phyloP scores from a whole-genome alignment of 345 rosid species.

The Geranium rotundifolium region DNA sequence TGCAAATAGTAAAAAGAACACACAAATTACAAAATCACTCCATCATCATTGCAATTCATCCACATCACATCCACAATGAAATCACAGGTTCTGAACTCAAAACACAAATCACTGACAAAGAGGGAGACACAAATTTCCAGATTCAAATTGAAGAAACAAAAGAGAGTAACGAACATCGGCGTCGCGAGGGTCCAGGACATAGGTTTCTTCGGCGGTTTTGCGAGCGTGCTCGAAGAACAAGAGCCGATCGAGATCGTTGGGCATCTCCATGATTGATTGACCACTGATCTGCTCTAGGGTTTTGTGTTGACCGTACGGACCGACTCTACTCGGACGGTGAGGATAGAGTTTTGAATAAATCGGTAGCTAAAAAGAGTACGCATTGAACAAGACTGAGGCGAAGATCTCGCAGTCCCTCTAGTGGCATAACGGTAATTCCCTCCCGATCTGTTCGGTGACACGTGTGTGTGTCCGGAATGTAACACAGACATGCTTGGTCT shows the following conservation, averaged over 20 bases:
- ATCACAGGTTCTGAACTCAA: neutral
- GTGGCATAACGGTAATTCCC: neutral
- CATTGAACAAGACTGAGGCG: neutral
- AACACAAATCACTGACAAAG: neutral
- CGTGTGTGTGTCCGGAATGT: neutral
- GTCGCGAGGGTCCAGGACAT: conserved; percentile 60
- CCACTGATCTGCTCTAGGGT: neutral
- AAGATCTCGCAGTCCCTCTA: no score
- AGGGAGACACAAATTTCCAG: neutral
- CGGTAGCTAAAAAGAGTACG: neutral
- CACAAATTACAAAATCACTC: neutral
- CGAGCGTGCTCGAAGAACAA: conserved; percentile 79
- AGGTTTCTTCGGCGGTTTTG: conserved; percentile 46
- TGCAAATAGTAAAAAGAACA: conserved; percentile 10
- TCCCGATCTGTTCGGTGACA: neutral
- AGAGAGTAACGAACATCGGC: conserved; percentile 40
- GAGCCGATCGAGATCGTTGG: conserved; percentile 53
- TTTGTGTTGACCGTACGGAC: neutral
- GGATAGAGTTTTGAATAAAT: neutral
- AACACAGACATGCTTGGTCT: no score
- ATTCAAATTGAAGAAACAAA: neutral
- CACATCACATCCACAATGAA: neutral
- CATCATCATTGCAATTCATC: neutral
- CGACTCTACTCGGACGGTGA: neutral
- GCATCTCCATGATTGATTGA: conserved; percentile 49